Percentiles rank a stretch among this genome's conserved stretches.
Conservation (phyloP, 1,284 basidiomycete species). For the Sanguinoderma infundibulare region DNA sequence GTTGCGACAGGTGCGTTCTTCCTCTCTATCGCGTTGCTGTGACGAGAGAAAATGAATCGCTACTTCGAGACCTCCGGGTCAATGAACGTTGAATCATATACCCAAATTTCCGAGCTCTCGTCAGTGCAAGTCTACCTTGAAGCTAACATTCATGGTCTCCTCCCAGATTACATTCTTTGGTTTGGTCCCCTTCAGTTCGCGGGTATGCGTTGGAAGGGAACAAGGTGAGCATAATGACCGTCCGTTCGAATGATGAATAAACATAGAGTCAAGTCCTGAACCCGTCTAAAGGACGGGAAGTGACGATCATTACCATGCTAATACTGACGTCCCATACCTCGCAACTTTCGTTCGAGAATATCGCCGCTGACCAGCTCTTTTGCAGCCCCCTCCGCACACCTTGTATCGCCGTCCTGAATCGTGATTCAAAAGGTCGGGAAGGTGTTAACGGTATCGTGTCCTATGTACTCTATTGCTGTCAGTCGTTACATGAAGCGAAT, state of each 20-base stretch:
- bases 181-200: neutral
- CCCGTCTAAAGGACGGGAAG: constrained; percentile 68
- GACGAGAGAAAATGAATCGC: constrained; percentile 81
- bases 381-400: neutral
- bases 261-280: constrained; percentile 90
- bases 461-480: constrained; percentile 3
- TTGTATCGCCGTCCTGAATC: too few species aligned
- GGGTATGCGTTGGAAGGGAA: neutral
- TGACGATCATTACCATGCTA: constrained; percentile 83
- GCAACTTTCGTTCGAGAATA: constrained; percentile 4
- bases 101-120: constrained; percentile 83
- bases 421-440: neutral
- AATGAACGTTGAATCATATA: constrained; percentile 73
- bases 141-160: constrained; percentile 18
- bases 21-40: constrained; percentile 34
- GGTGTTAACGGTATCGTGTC: neutral
- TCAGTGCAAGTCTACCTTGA: constrained; percentile 1
- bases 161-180: neutral
- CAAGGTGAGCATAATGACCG: constrained; percentile 44
- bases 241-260: constrained; percentile 57
- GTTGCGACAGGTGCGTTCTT: constrained; percentile 16
- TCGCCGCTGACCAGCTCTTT: neutral
- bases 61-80: constrained; percentile 76
- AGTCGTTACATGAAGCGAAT: constrained; percentile 6
- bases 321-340: constrained; percentile 62